These are phyloP conservation scores for Microthlaspi erraticum DNA, from an alignment of 345 rosid genomes.

Conservation along the genomic window DNA sequence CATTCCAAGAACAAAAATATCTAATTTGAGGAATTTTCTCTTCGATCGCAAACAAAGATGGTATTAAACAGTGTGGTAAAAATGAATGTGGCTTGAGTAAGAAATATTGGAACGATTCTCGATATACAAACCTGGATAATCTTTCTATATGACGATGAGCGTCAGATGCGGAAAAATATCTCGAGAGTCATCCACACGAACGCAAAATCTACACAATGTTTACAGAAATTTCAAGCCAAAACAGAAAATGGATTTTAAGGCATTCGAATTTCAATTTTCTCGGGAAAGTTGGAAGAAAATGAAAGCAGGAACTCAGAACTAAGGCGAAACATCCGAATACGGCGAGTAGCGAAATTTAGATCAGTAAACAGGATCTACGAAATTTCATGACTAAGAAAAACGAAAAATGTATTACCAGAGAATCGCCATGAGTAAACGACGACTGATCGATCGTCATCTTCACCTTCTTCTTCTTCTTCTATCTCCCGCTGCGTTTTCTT, in stretches of 20 bases:
- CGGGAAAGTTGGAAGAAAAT: background rate
- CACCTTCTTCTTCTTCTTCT: constrained; percentile 7
- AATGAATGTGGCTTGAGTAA: background rate
- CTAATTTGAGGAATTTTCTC: background rate
- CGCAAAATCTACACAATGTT: background rate
- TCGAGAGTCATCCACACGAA: background rate
- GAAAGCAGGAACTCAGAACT: background rate
- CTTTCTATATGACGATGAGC: constrained; percentile 4
- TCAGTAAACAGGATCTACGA: background rate
- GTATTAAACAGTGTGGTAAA: background rate
- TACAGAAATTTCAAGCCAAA: background rate
- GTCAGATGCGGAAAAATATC: background rate
- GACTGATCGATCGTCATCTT: background rate
- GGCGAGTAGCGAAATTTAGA: background rate
- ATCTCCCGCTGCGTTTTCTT: background rate
- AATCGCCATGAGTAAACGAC: background rate
- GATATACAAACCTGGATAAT: background rate
- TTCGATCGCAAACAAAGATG: background rate
- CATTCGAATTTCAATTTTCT: background rate
- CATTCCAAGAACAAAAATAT: background rate
- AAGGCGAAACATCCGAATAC: background rate
- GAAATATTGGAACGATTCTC: background rate
- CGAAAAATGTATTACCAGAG: background rate
- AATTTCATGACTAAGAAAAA: background rate
- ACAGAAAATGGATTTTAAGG: background rate